Evolutionary conservation across 169 alveolate species (phyloP).

Genomic region (Pseudocohnilembus persalinus): DNA sequence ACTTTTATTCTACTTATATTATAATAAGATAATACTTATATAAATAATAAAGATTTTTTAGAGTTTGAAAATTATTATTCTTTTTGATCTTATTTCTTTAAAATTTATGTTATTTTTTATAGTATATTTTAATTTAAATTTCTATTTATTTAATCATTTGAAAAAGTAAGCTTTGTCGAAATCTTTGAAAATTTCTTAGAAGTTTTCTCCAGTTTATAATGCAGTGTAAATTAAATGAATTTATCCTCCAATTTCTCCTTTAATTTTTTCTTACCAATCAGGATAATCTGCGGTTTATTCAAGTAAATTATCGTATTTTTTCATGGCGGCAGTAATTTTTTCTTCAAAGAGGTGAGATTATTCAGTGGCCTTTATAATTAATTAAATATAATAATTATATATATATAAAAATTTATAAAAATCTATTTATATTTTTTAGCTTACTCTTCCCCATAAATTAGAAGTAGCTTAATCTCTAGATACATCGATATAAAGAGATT

Average conservation of each 20-base stretch:
- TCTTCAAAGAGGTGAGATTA: constrained; percentile 13
- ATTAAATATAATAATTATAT: neutral
- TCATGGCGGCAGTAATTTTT: neutral
- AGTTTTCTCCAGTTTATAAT: neutral
- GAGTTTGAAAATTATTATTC: no score
- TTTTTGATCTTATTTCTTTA: no score
- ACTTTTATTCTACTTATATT: no score
- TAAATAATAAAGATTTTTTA: no score
- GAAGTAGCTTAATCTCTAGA: constrained; percentile 24
- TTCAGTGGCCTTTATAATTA: neutral
- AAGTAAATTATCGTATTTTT: constrained; percentile 7
- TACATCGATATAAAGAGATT: constrained; percentile 20
- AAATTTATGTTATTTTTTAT: no score
- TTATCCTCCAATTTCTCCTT: constrained; percentile 23
- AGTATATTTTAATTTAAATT: no score
- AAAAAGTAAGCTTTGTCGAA: constrained; percentile 2
- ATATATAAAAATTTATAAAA: neutral
- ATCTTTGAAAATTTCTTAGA: constrained; percentile 14
- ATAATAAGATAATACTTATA: no score
- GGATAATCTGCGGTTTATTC: constrained; percentile 17
- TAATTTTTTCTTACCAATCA: constrained; percentile 23
- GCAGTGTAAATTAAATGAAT: constrained; percentile 26
- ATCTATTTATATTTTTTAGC: neutral
- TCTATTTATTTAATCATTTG: no score
- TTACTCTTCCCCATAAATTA: neutral